phyloP scores from a whole-genome alignment of 2,329 filamentous ascomycete genomes.

The Aspergillus sp. region DNA sequence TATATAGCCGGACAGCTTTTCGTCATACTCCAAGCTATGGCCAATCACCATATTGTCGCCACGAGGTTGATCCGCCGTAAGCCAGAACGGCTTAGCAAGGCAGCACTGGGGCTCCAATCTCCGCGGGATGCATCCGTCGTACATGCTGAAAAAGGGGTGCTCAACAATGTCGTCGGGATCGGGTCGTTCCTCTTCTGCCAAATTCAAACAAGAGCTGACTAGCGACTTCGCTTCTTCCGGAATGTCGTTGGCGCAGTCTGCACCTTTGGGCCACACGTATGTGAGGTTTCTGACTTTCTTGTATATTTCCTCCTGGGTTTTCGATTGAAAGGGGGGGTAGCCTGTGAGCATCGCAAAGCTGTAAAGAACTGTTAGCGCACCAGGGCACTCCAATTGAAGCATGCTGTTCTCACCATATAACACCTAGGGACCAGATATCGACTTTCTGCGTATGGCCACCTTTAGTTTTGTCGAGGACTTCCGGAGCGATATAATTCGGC shows the following conservation, averaged over 20 bases:
- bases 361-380: constrained; percentile 18
- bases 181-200: constrained; percentile 49
- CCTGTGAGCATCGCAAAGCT: constrained; percentile 96
- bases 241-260: constrained; percentile 45
- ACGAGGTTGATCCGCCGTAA: constrained; percentile 44
- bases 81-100: constrained; percentile 42
- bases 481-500: constrained; percentile 96
- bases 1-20: constrained; percentile 36
- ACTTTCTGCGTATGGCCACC: constrained; percentile 97
- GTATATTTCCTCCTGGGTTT: constrained; percentile 54
- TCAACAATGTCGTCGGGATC: constrained; percentile 52
- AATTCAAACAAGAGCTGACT: constrained; percentile 47
- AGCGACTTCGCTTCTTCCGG: constrained; percentile 51
- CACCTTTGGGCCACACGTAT: constrained; percentile 51
- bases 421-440: constrained; percentile 96
- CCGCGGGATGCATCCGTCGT: constrained; percentile 47
- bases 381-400: background rate
- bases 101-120: constrained; percentile 42
- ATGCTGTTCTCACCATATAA: constrained; percentile 73
- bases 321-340: constrained; percentile 92
- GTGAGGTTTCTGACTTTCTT: constrained; percentile 48
- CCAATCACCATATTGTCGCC: constrained; percentile 47
- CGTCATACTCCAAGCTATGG: constrained; percentile 45
- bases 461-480: constrained; percentile 90
- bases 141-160: constrained; percentile 52